phyloP scores from a whole-genome alignment of 2,329 filamentous ascomycete genomes.

The Capronia americana region DNA sequence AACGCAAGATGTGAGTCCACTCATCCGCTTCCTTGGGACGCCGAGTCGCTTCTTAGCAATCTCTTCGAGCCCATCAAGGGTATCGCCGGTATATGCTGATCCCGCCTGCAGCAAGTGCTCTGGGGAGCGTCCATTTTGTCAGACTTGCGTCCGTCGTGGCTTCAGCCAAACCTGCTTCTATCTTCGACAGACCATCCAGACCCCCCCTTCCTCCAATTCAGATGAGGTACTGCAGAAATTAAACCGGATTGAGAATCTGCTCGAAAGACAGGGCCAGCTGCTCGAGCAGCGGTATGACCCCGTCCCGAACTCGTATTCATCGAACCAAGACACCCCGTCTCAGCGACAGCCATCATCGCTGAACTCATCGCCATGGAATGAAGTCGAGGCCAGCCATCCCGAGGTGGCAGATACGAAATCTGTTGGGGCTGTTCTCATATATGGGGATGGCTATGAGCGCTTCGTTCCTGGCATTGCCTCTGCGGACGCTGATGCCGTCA shows the following conservation, averaged over 20 bases:
- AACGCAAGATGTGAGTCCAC: constrained; percentile 45
- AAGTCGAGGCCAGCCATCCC: constrained; percentile 40
- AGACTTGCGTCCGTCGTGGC: constrained; percentile 49
- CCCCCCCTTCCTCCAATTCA: background rate
- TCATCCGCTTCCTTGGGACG: background rate
- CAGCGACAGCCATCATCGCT: constrained; percentile 15
- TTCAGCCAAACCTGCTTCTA: constrained; percentile 48
- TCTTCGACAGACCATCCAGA: constrained; percentile 41
- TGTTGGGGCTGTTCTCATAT: constrained; percentile 41
- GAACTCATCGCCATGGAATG: constrained; percentile 38
- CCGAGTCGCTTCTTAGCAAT: background rate
- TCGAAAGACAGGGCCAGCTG: constrained; percentile 44
- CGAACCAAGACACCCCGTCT: constrained; percentile 6
- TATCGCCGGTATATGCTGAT: background rate
- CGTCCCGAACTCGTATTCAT: background rate
- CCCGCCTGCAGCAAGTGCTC: constrained; percentile 41
- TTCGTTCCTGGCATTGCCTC: constrained; percentile 44
- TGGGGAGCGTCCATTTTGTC: constrained; percentile 49
- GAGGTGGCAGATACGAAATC: constrained; percentile 34
- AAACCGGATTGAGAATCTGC: constrained; percentile 46
- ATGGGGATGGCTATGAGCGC: constrained; percentile 41
- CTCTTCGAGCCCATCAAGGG: background rate
- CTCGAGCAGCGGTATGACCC: constrained; percentile 13
- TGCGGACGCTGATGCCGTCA: constrained; percentile 28
- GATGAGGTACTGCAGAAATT: constrained; percentile 44